phyloP scores from a whole-genome alignment of 164 flowering plant genomes.

The Pachysandra terminalis region DNA sequence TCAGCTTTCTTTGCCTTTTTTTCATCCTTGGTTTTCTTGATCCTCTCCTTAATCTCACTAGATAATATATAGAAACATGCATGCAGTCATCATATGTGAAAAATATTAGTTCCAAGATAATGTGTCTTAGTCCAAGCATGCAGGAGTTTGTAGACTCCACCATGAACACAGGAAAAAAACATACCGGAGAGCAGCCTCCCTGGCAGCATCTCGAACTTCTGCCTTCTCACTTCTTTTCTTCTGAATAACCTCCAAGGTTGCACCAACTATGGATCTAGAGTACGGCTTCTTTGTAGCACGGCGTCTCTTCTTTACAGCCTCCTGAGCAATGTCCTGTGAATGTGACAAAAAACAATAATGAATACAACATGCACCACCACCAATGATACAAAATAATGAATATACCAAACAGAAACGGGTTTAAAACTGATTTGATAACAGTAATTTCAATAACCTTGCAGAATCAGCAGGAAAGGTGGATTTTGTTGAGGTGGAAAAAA shows the following conservation, averaged over 20 bases:
- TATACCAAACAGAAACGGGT: no score
- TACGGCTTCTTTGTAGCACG: constrained; percentile 59
- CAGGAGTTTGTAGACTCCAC: no score
- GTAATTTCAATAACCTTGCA: background rate
- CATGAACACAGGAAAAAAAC: background rate
- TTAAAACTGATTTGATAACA: background rate
- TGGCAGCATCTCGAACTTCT: constrained; percentile 60
- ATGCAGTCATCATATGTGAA: background rate
- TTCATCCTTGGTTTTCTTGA: constrained; percentile 58
- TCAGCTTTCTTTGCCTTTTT: constrained; percentile 64
- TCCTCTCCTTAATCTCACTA: constrained; percentile 58
- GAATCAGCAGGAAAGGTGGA: background rate
- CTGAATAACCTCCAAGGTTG: constrained; percentile 56
- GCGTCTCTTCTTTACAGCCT: constrained; percentile 53
- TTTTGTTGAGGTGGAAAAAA: no score
- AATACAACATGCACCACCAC: no score
- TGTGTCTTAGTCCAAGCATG: background rate
- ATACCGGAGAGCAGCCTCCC: constrained; percentile 62
- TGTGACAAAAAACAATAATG: background rate
- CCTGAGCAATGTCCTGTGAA: constrained; percentile 44
- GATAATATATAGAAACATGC: background rate
- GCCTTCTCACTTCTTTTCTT: constrained; percentile 56
- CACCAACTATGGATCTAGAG: constrained; percentile 64
- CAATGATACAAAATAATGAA: no score
- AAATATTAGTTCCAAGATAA: background rate